Conservation (phyloP, 148 eudicot genomes). For the Chenopodium formosanum region DNA sequence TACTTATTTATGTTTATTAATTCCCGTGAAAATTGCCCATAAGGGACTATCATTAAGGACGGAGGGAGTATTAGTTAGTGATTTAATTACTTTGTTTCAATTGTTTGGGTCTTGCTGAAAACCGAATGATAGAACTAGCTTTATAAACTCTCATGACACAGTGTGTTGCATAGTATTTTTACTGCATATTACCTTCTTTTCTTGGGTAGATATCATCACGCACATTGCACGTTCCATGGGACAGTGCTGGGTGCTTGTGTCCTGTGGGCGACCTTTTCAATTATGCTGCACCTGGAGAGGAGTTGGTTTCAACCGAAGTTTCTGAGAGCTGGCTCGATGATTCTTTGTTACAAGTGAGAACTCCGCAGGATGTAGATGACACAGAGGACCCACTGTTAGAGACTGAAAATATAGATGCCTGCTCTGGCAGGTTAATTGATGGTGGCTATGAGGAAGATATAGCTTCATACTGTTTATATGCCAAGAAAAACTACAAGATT, state of each 20-base stretch:
- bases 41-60: too few species aligned
- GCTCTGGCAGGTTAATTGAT: conserved; percentile 61
- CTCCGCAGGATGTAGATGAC: conserved; percentile 28
- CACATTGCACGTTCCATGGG: conserved; percentile 93
- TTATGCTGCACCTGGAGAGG: conserved; percentile 89
- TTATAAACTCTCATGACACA: background rate
- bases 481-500: conserved; percentile 59
- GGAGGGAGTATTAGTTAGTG: background rate
- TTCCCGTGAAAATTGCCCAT: too few species aligned
- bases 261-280: conserved; percentile 97
- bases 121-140: background rate
- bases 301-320: conserved; percentile 27
- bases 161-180: background rate
- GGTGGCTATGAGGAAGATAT: conserved; percentile 75
- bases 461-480: conserved; percentile 79
- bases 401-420: conserved; percentile 27
- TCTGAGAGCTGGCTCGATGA: conserved; percentile 17
- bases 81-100: background rate
- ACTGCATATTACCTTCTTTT: conserved; percentile 18
- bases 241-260: conserved; percentile 90
- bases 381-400: conserved; percentile 24
- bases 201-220: conserved; percentile 81
- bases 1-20: too few species aligned
- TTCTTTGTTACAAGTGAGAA: conserved; percentile 17
- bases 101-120: background rate